phyloP scores from a whole-genome alignment of 2,329 filamentous ascomycete genomes.

The Nigrospora oryzae region DNA sequence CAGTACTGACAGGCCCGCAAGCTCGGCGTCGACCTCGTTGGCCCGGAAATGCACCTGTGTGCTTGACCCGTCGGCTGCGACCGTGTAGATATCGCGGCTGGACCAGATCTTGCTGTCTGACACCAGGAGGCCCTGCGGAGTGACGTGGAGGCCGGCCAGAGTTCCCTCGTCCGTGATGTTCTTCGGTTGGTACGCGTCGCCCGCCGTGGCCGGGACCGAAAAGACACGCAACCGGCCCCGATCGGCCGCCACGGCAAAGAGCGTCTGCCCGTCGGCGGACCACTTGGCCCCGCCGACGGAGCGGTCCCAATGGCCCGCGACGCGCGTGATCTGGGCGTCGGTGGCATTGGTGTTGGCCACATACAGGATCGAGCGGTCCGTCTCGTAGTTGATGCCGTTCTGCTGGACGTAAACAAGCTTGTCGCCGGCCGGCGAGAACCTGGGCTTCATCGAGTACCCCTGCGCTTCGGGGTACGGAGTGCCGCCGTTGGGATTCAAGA shows the following conservation, averaged over 20 bases:
- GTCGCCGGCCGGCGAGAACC: slow-evolving; percentile 49
- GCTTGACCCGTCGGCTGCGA: slow-evolving; percentile 16
- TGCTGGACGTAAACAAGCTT: slow-evolving; percentile 54
- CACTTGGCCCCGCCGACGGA: slow-evolving; percentile 16
- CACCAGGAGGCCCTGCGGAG: slow-evolving; percentile 19
- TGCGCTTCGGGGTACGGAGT: slow-evolving; percentile 20
- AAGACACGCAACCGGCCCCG: slow-evolving; percentile 21
- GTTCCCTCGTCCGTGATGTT: slow-evolving; percentile 24
- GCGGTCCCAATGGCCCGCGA: slow-evolving; percentile 22
- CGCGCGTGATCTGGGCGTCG: slow-evolving; percentile 27
- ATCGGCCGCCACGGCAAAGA: slow-evolving; percentile 21
- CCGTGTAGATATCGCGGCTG: slow-evolving; percentile 22
- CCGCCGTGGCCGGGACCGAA: slow-evolving; percentile 18
- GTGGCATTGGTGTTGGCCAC: slow-evolving; percentile 36
- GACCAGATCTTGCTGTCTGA: slow-evolving; percentile 26
- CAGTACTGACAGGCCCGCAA: slow-evolving; percentile 15
- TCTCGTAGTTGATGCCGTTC: slow-evolving; percentile 51
- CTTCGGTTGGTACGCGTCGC: slow-evolving; percentile 17
- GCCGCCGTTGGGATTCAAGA: slow-evolving; percentile 22
- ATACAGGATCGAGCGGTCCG: slow-evolving; percentile 24
- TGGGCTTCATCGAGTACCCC: slow-evolving; percentile 24
- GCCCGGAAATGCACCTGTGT: slow-evolving; percentile 23
- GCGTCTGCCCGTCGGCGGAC: slow-evolving; percentile 16
- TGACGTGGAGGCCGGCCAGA: slow-evolving; percentile 15
- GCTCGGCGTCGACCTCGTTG: slow-evolving; percentile 23